Evolutionary conservation across 768 basidiomycete species (phyloP), one percentile per base, ranked within the genome.

Genomic region (Suillus discolor): DNA sequence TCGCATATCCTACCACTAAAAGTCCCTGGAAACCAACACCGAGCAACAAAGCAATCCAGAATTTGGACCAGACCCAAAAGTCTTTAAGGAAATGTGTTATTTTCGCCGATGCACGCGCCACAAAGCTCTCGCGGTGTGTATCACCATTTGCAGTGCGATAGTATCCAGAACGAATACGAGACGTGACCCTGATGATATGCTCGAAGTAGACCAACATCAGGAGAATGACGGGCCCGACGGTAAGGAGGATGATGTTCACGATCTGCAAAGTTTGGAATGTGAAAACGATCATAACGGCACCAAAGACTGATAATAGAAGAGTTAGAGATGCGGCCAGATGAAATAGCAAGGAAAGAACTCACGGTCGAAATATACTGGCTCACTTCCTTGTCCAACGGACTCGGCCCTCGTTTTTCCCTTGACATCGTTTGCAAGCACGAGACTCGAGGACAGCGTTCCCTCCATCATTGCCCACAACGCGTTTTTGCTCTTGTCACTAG

Each of bases 391-490:
- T 18, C 66, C 49, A 41, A 2, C 78, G 73, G 55, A 75, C 38
- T 59, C 39, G 5, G 15, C 3, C 18, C 57, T 59, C 25, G 57
- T 59, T 73, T 38, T 74, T 76, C 5, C 71, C 65, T 25, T 41
- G 3, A 20, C 11, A 25, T 79, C 76, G 51, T 89, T 84, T 31
- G 89, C 77, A 38, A 94, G 75, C 2, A 80, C 80, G 8, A 82
- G 57, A 9, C 88, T 90, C 0, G 87, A 85, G 4, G 82, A 85
- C 60, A 81, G 76, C 0, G 87, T 79, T 1, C 83, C 81, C 67
- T 94, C 90, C 85, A 94, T 85, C 89, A 93, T 91, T 3, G 87
- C 82, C 92, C 92, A 94, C 11, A 95, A 77, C 9, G 89, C 79
- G 42, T 78, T 82, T 68, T 82, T 80, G 15, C 82, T 80, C 38